These are phyloP conservation scores for Globisporangium parvum DNA, from an alignment of 352 stramenopile species.

Conservation along the genomic window DNA sequence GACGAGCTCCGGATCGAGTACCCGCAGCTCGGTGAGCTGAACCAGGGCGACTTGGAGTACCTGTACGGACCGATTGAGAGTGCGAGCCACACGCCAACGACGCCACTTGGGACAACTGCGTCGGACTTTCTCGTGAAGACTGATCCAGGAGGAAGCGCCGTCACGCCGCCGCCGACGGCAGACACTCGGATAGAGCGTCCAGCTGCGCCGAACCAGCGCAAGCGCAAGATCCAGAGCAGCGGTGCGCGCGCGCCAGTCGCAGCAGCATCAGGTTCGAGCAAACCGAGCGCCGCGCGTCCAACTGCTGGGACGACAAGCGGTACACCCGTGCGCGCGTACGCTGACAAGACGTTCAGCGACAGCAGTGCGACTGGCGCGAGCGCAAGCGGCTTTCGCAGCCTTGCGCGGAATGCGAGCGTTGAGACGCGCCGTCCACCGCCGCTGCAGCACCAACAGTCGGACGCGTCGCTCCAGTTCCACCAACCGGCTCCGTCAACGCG, in stretches of 20 bases:
- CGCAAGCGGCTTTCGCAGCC: conserved; percentile 24
- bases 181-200: conserved; percentile 44
- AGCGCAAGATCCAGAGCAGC: conserved; percentile 24
- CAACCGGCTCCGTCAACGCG: conserved; percentile 1
- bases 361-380: background rate
- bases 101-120: conserved; percentile 25
- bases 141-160: background rate
- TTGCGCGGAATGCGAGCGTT: conserved; percentile 29
- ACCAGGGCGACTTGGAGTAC: conserved; percentile 71
- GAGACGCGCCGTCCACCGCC: conserved; percentile 29
- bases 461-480: background rate
- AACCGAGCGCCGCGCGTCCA: background rate
- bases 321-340: background rate
- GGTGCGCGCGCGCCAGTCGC: background rate
- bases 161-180: conserved; percentile 4
- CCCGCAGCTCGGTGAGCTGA: conserved; percentile 53
- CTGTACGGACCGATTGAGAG: conserved; percentile 56
- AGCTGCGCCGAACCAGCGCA: conserved; percentile 27
- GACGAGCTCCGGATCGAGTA: conserved; percentile 78
- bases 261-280: background rate
- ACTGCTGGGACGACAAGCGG: background rate
- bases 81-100: conserved; percentile 40
- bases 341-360: conserved; percentile 1
- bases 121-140: conserved; percentile 25
- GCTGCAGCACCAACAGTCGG: background rate